Percentiles rank a stretch among this genome's conserved stretches.
These are phyloP conservation scores for Fraxinus pennsylvanica DNA, from an alignment of 257 asterid species.

Conservation along the genomic window DNA sequence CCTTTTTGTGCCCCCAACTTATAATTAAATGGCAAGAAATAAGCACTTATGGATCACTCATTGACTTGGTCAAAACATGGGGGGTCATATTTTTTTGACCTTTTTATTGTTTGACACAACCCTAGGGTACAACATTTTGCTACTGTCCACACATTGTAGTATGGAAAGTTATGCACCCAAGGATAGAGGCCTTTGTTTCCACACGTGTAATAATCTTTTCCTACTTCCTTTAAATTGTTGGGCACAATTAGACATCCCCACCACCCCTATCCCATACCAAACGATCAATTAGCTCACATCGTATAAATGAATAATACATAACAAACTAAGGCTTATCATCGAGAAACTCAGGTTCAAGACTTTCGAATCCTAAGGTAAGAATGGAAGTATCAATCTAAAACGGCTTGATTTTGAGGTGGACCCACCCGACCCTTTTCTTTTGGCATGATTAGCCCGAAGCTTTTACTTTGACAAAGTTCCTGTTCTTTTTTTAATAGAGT, in stretches of 20 bases:
- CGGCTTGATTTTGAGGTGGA: no score
- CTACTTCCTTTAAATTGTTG: constrained; percentile 1
- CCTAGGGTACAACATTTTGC: constrained; percentile 15
- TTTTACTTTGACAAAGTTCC: no score
- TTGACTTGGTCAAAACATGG: not conserved
- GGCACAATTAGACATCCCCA: not conserved
- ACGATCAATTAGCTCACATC: no score
- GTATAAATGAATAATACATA: no score
- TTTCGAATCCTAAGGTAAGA: no score
- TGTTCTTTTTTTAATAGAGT: not conserved
- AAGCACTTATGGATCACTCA: constrained; percentile 22
- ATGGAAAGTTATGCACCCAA: constrained; percentile 34
- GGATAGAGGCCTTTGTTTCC: constrained; percentile 50
- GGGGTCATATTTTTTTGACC: no score
- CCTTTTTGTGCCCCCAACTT: constrained; percentile 37
- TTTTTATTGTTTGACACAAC: no score
- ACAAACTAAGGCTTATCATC: no score
- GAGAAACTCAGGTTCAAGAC: no score
- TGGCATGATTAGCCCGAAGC: not conserved
- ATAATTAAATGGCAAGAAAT: constrained; percentile 16
- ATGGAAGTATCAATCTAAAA: not conserved
- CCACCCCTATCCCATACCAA: not conserved
- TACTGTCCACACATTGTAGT: constrained; percentile 32
- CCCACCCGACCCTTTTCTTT: no score
- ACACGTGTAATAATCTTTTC: constrained; percentile 15